Conservation (phyloP, 805 yeast genomes). For the Lipomyces anomalus region DNA sequence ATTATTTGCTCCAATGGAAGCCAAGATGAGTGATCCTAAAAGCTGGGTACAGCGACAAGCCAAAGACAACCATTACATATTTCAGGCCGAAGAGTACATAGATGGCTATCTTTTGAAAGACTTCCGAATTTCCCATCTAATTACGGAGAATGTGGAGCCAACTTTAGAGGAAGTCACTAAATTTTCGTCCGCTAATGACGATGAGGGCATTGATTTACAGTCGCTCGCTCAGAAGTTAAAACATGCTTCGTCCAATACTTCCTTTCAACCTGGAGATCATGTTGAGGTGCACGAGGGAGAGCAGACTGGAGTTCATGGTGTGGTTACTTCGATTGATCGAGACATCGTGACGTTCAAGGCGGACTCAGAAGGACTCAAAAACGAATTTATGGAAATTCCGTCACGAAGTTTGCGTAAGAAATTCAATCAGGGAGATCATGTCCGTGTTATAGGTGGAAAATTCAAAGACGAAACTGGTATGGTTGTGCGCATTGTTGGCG, state of each 20-base stretch:
- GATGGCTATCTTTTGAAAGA: conserved; percentile 87
- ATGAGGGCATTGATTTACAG: conserved; percentile 83
- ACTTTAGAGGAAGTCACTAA: conserved; percentile 74
- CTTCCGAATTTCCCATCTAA: conserved; percentile 74
- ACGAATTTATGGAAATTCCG: conserved; percentile 71
- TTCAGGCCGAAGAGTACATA: conserved; percentile 80
- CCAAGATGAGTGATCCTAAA: conserved; percentile 73
- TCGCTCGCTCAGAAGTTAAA: conserved; percentile 83
- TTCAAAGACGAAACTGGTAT: conserved; percentile 92
- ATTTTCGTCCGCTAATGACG: conserved; percentile 60
- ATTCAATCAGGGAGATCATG: conserved; percentile 90
- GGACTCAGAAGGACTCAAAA: conserved; percentile 45
- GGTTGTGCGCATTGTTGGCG: conserved; percentile 74
- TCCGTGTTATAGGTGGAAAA: conserved; percentile 84
- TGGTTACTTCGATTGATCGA: conserved; percentile 60
- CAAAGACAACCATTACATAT: conserved; percentile 60
- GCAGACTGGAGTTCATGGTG: conserved; percentile 83
- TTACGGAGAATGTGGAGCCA: conserved; percentile 76
- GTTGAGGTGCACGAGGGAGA: conserved; percentile 92
- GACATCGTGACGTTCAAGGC: conserved; percentile 50
- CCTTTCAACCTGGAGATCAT: conserved; percentile 88
- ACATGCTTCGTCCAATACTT: conserved; percentile 47
- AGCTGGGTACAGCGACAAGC: conserved; percentile 43
- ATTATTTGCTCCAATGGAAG: conserved; percentile 82
- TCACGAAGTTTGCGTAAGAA: conserved; percentile 74